Evolutionary conservation across 2,329 filamentous ascomycete species (phyloP).

Genomic region (Fusarium hostae): DNA sequence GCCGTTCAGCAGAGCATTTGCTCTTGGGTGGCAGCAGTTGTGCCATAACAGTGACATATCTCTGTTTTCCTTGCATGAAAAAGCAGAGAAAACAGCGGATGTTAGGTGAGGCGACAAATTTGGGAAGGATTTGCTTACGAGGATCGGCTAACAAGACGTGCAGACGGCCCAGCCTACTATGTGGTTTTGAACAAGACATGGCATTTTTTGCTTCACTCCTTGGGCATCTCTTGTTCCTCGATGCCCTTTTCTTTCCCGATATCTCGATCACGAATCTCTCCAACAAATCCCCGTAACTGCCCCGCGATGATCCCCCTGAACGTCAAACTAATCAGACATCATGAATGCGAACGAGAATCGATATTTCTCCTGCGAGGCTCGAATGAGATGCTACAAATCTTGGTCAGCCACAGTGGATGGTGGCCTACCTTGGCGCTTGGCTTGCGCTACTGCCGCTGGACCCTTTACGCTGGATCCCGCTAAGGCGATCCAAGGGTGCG

Average conservation of each 20-base stretch:
- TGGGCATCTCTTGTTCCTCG: neutral
- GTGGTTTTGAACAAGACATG: neutral
- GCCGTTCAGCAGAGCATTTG: neutral
- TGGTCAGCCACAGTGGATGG: slow-evolving; percentile 18
- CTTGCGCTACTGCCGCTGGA: slow-evolving; percentile 29
- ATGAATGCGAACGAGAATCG: slow-evolving; percentile 16
- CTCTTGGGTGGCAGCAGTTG: neutral
- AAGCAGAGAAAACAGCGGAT: neutral
- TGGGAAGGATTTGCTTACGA: neutral
- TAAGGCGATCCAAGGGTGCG: slow-evolving; percentile 1
- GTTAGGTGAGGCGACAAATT: neutral
- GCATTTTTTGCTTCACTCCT: neutral
- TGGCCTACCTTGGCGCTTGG: neutral
- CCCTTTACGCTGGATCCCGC: slow-evolving; percentile 27
- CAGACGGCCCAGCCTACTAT: neutral
- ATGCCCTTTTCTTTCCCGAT: neutral
- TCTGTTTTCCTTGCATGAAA: neutral
- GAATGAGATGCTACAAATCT: slow-evolving; percentile 18
- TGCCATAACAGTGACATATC: neutral
- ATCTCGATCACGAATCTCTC: neutral
- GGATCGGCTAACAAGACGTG: slow-evolving; percentile 1
- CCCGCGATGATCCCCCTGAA: slow-evolving; percentile 32
- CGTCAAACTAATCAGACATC: slow-evolving; percentile 9
- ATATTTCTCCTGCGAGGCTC: neutral
- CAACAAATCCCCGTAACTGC: neutral